These are phyloP conservation scores for Datura wrightii DNA, from an alignment of 257 asterid genomes.

Conservation along the genomic window DNA sequence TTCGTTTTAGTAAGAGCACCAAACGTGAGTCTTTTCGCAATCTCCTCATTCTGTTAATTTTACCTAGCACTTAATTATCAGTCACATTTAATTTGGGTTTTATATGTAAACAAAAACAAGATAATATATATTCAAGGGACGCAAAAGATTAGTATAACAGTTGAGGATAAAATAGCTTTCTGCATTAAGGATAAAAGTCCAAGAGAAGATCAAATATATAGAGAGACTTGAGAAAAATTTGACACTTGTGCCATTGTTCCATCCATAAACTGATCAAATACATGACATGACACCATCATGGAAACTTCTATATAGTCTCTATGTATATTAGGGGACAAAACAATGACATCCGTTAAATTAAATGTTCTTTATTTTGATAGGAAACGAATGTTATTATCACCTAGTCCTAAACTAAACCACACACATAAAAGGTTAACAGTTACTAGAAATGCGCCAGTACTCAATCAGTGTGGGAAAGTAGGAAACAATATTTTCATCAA, in stretches of 20 bases:
- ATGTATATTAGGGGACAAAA: neutral
- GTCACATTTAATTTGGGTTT: neutral
- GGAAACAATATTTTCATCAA: neutral
- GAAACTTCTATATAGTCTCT: neutral
- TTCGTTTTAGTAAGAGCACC: conserved; percentile 2
- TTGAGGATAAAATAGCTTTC: neutral
- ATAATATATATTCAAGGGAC: too few species aligned
- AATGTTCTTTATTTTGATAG: neutral
- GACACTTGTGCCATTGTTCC: neutral
- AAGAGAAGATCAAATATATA: neutral
- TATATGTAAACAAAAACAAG: too few species aligned
- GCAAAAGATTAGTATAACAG: too few species aligned
- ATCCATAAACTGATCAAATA: neutral
- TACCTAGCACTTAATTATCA: neutral
- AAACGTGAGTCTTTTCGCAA: neutral
- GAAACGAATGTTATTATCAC: neutral
- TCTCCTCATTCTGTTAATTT: neutral
- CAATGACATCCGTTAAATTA: neutral
- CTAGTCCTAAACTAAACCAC: neutral
- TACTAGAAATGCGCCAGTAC: neutral
- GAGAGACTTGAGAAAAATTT: neutral
- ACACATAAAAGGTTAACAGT: neutral
- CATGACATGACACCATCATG: neutral
- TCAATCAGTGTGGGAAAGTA: neutral
- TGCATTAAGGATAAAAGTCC: neutral